Evolutionary conservation across 2,329 filamentous ascomycete species (phyloP), one percentile per base, ranked within the genome.

Genomic region (Calonectria pteridis): DNA sequence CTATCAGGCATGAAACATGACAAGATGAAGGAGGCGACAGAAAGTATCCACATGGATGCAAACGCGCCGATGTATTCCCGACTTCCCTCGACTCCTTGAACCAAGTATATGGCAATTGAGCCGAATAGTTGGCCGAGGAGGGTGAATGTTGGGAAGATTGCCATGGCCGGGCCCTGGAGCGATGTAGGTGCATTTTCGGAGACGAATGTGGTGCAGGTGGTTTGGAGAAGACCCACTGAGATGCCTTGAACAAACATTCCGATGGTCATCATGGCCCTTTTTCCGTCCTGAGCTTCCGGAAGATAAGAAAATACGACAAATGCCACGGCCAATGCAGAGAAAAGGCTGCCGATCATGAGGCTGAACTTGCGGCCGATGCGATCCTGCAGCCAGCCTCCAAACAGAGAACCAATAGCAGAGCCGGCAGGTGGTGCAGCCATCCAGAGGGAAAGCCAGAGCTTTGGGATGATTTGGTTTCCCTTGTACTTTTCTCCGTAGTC

Each of bases 131-230:
- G 81, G 0, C 81, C 81, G 0, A 82, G 29, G 0, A 83, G 63
- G 2, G 78, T 83, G 0, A 80, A 80, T 0, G 77, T 80, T 1
- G 81, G 81, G 1, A 82, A 77, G 1, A 83, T n/a, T 1, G 77
- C 81, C 80, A 82, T 82, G 0, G 77, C 78, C 0, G 81, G 73
- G 9, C 77, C 81, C 1, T 81, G 79, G 0, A 82, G 62, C 0
- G 81, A 75, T 0, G 79, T 81, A 0, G 81, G 81, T 0, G 81
- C 74, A 11, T 79, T 82, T 29, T 82, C 81, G 0, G 81, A 82
- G 0, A 82, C 77, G 69, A 97, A 81, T 0, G 81, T 81, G 13
- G 81, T 72, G 28, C 76, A 77, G 0, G 77, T 79, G 0, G 78
- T 77, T n/a, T 77, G 80, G 40, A 82, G 75, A 1, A 78, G 67